Evolutionary conservation across 495 filamentous ascomycete genomes (phyloP).

Genomic region (Hypoxylon perforatum): DNA sequence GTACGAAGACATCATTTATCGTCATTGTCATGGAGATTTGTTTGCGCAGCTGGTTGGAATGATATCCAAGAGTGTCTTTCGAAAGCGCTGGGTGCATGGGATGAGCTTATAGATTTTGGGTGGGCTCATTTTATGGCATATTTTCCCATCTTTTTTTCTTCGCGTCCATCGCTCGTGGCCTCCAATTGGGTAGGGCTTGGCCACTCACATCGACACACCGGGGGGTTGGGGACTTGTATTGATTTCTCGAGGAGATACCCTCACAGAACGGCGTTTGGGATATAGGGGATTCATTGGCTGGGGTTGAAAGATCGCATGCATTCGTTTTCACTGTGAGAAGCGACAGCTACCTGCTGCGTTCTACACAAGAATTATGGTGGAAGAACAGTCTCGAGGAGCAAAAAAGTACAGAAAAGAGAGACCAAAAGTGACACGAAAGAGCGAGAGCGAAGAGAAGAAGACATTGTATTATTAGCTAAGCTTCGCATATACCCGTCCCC

Average conservation of each 20-base stretch:
- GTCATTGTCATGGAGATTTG: slow-evolving; percentile 26
- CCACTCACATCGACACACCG: slow-evolving; percentile 38
- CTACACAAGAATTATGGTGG: slow-evolving; percentile 23
- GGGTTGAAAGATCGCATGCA: slow-evolving; percentile 39
- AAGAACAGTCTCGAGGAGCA: slow-evolving; percentile 28
- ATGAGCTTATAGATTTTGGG: slow-evolving; percentile 46
- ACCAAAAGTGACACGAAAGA: slow-evolving; percentile 36
- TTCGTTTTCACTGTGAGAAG: slow-evolving; percentile 38
- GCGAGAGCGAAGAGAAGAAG: slow-evolving; percentile 40
- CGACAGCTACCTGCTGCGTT: slow-evolving; percentile 20
- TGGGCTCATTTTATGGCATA: slow-evolving; percentile 44
- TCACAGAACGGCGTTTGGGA: slow-evolving; percentile 48
- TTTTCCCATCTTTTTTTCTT: slow-evolving; percentile 43
- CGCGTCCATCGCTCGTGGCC: slow-evolving; percentile 46
- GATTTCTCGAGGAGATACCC: slow-evolving; percentile 47
- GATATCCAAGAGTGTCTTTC: slow-evolving; percentile 42
- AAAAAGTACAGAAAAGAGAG: slow-evolving; percentile 19
- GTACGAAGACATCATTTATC: slow-evolving; percentile 35
- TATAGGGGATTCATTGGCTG: slow-evolving; percentile 32
- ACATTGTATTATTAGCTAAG: slow-evolving; percentile 48
- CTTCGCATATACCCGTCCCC: slow-evolving; percentile 48
- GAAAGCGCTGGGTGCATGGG: slow-evolving; percentile 45
- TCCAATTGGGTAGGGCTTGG: slow-evolving; percentile 34
- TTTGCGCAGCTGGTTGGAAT: slow-evolving; percentile 41
- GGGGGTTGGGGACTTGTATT: slow-evolving; percentile 30